phyloP scores from a whole-genome alignment of 495 filamentous ascomycete genomes.

The Haplographium delicatum region DNA sequence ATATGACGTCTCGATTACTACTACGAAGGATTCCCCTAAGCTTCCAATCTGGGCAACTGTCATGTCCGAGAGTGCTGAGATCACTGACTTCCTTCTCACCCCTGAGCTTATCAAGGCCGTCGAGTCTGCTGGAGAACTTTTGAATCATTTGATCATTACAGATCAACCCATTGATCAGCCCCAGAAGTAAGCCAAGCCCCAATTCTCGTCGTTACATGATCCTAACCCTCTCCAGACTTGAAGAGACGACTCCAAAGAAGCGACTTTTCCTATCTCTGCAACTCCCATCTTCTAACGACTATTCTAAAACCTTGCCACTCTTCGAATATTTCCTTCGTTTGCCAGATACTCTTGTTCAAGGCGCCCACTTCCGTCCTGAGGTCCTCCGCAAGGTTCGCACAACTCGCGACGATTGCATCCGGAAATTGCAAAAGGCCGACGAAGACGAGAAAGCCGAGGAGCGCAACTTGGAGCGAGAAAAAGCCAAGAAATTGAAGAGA shows the following conservation, averaged over 20 bases:
- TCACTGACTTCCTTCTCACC: constrained; percentile 83
- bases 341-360: constrained; percentile 68
- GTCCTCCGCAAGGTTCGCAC: constrained; percentile 76
- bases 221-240: constrained; percentile 53
- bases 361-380: constrained; percentile 82
- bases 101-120: constrained; percentile 79
- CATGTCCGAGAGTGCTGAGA: constrained; percentile 94
- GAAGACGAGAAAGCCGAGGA: constrained; percentile 97
- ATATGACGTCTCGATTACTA: constrained; percentile 89
- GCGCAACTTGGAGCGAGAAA: constrained; percentile 68
- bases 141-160: constrained; percentile 84
- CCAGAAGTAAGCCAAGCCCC: constrained; percentile 40
- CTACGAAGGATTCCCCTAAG: constrained; percentile 84
- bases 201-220: constrained; percentile 4
- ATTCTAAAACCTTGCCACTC: constrained; percentile 64
- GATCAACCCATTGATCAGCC: constrained; percentile 93
- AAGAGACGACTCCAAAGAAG: constrained; percentile 81
- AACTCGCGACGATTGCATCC: constrained; percentile 76
- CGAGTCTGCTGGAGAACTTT: constrained; percentile 68
- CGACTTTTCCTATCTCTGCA: constrained; percentile 72
- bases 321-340: constrained; percentile 81
- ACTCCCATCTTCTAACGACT: constrained; percentile 59
- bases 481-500: constrained; percentile 87
- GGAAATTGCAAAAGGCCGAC: constrained; percentile 70
- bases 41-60: constrained; percentile 89